Conservation (phyloP, 2,329 filamentous ascomycete species). For the Alternaria incomplexa region DNA sequence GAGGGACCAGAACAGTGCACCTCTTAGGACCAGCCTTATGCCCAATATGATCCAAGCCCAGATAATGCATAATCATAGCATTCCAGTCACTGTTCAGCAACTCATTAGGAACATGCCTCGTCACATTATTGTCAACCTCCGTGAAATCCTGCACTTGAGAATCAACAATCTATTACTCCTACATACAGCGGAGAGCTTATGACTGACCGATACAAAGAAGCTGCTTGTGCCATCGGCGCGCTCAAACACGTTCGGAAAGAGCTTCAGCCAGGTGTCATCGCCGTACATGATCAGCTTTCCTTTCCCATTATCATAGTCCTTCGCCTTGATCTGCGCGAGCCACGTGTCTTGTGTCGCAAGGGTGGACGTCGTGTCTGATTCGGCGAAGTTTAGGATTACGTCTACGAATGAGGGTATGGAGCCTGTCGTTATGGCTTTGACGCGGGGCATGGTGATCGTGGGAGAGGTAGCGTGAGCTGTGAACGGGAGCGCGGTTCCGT, state of each 20-base stretch:
- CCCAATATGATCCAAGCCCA: conserved; percentile 95
- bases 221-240: conserved; percentile 91
- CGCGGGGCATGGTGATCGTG: conserved; percentile 96
- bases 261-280: conserved; percentile 97
- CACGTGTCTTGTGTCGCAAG: conserved; percentile 91
- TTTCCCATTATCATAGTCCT: conserved; percentile 46
- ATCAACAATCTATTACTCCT: conserved; percentile 42
- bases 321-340: conserved; percentile 86
- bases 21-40: conserved; percentile 91
- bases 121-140: conserved; percentile 97
- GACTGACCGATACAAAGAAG: conserved; percentile 93
- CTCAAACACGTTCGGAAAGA: conserved; percentile 89
- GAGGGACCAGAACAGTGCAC: conserved; percentile 47
- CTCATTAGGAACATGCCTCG: conserved; percentile 81
- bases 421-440: conserved; percentile 96
- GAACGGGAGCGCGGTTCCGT: conserved; percentile 85
- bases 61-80: conserved; percentile 91
- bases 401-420: conserved; percentile 98
- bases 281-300: conserved; percentile 91
- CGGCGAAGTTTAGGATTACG: conserved; percentile 94
- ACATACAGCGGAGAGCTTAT: conserved; percentile 33
- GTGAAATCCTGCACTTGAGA: conserved; percentile 77
- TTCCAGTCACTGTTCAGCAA: conserved; percentile 83
- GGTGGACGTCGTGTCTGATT: conserved; percentile 88
- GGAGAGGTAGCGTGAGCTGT: conserved; percentile 96